Conservation (phyloP, 495 filamentous ascomycete species). For the Stereocaulon alpinum region DNA sequence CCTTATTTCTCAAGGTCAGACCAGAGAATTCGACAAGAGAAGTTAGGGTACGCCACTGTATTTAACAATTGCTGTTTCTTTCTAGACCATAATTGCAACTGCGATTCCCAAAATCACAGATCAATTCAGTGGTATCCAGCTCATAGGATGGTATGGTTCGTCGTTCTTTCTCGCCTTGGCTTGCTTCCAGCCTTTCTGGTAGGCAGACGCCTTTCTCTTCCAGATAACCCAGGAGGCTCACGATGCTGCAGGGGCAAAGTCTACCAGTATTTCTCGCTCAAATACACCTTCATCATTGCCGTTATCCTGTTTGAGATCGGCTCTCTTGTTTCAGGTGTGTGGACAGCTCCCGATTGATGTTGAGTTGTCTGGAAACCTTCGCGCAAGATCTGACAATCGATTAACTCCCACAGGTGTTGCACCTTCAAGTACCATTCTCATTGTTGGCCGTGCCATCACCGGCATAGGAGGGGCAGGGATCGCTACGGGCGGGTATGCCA, state of each 20-base stretch:
- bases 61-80: neutral
- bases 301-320: constrained; percentile 60
- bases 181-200: constrained; percentile 24
- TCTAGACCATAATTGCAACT: constrained; percentile 31
- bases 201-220: neutral
- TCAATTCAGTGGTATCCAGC: constrained; percentile 33
- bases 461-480: constrained; percentile 44
- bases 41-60: neutral
- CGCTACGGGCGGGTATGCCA: constrained; percentile 23
- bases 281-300: constrained; percentile 46
- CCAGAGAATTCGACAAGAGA: no score
- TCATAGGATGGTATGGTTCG: constrained; percentile 38
- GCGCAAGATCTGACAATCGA: neutral
- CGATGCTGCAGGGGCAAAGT: constrained; percentile 20
- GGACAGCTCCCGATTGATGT: no score
- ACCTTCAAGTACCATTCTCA: constrained; percentile 49
- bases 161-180: constrained; percentile 30
- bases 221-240: neutral
- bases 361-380: constrained; percentile 10
- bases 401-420: constrained; percentile 43
- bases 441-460: constrained; percentile 58
- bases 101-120: constrained; percentile 38
- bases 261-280: constrained; percentile 30
- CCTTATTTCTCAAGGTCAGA: no score
- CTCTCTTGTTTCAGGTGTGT: constrained; percentile 48